Conservation (phyloP, 768 basidiomycete species). For the Tricholoma sp. region DNA sequence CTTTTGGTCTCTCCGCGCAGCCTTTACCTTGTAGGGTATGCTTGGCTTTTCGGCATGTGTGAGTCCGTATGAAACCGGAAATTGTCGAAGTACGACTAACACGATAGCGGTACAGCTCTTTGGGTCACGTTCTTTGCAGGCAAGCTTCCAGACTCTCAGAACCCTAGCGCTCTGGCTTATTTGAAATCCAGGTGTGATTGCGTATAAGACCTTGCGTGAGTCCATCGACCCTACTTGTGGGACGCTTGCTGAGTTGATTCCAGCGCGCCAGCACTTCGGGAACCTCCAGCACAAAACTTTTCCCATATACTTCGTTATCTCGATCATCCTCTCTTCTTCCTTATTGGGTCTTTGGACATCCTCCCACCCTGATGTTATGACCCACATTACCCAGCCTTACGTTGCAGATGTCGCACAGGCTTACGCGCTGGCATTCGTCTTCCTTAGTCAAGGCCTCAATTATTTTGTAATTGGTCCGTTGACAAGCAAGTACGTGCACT, state of each 20-base stretch:
- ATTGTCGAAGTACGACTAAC: slow-evolving; percentile 13
- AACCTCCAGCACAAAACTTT: slow-evolving; percentile 70
- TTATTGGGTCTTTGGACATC: slow-evolving; percentile 56
- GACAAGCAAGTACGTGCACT: slow-evolving; percentile 53
- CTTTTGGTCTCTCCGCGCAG: slow-evolving; percentile 32
- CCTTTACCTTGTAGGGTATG: slow-evolving; percentile 51
- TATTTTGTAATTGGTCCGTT: slow-evolving; percentile 67
- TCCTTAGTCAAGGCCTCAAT: slow-evolving; percentile 53
- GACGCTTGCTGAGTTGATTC: neutral
- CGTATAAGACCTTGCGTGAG: slow-evolving; percentile 55
- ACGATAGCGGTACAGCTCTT: slow-evolving; percentile 27
- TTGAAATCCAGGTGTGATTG: slow-evolving; percentile 45
- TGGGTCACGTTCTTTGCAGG: slow-evolving; percentile 73
- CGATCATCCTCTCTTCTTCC: slow-evolving; percentile 46
- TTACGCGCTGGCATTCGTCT: slow-evolving; percentile 46
- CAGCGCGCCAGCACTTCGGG: slow-evolving; percentile 70
- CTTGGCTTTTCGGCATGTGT: slow-evolving; percentile 71
- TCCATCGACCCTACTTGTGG: slow-evolving; percentile 1
- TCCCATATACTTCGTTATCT: slow-evolving; percentile 68
- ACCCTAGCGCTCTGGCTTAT: neutral
- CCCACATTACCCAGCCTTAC: slow-evolving; percentile 39
- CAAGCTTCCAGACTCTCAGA: slow-evolving; percentile 8
- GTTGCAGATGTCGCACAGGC: slow-evolving; percentile 62
- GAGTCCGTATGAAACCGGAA: slow-evolving; percentile 22
- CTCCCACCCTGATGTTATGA: slow-evolving; percentile 51